Base-by-base conservation (phyloP, 176 grass and related monocot genomes). In the Oryza meyeriana region DNA sequence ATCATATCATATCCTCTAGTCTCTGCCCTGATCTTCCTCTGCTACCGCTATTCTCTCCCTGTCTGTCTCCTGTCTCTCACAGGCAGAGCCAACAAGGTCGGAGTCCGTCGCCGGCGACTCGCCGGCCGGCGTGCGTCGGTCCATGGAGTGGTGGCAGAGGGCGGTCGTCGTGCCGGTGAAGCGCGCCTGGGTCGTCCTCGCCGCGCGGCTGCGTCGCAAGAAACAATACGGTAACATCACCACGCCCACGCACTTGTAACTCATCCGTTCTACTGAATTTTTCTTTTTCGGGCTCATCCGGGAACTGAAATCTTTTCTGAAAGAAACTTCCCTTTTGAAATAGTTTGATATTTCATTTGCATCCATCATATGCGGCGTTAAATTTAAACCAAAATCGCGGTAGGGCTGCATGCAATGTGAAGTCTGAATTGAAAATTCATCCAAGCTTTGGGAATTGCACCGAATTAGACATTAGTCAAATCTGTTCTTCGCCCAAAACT, bases 71-170 rank as follows among this genome's bases (percentile, higher is more conserved):
- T 6, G 1, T 10, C 8, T 41, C 12, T 28, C 50, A 17, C 5
- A n/a, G 50, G 0, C 17, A 32, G 18, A 52, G 26, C 32, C 26
- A 63, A 38, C 29, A 39, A 18, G 16, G 38, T 58, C 11, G 42
- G 13, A 50, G 70, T 5, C 45, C 13, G 45, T 48, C 83, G 61
- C 35, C 87, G 70, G 70, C 68, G 71, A 47, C 16, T 18, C 33
- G 59, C 36, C 34, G 80, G 41, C 45, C 75, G 26, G 36, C 38
- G 8, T 42, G 12, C 18, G 45, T n/a, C 30, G 72, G 84, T 61
- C 66, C 26, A 62, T 86, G 92, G 86, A 86, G 83, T 94, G 88
- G 88, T 91, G 86, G 92, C 86, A 75, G 80, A 88, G 84, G 72
- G 62, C 67, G 66, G 86, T 89, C 47, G 61, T 70, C 9, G 58